Percentiles rank a stretch among this genome's conserved stretches.
Conservation (phyloP, 2,329 filamentous ascomycete genomes). For the Hymenoscyphus infarciens region DNA sequence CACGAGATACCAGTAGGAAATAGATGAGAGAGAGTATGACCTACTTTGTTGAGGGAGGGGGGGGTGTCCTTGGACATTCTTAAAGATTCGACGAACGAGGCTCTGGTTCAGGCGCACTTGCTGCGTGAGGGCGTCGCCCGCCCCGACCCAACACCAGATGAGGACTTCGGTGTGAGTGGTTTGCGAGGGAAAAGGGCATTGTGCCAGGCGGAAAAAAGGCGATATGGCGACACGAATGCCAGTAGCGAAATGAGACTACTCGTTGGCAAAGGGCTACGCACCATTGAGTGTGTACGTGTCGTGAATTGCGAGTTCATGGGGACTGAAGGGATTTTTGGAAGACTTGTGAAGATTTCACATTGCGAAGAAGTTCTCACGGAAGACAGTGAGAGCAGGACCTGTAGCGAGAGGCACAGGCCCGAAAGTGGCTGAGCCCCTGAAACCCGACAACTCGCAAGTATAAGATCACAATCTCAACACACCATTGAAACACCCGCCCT, state of each 20-base stretch:
- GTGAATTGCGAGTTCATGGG: not conserved
- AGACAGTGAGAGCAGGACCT: not conserved
- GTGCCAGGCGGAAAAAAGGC: not conserved
- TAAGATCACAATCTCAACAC: not conserved
- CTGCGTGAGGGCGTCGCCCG: constrained; percentile 4
- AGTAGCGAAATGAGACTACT: not conserved
- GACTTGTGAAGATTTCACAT: not conserved
- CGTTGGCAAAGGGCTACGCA: not conserved
- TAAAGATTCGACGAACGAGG: constrained; percentile 3
- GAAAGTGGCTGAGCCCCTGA: not conserved
- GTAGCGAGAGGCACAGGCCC: not conserved
- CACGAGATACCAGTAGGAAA: not conserved
- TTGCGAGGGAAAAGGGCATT: not conserved
- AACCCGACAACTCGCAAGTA: not conserved
- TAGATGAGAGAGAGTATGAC: not conserved
- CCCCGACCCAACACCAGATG: constrained; percentile 15
- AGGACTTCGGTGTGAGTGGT: constrained; percentile 19
- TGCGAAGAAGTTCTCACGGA: not conserved
- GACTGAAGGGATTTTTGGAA: not conserved
- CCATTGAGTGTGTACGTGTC: not conserved
- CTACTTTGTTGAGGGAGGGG: not conserved
- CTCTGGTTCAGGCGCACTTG: constrained; percentile 9
- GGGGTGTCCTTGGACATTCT: not conserved
- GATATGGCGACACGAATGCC: not conserved
- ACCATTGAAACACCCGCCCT: not conserved